A percentile compares a stretch with the other conserved stretches of the same genome.
Evolutionary conservation across 1,284 basidiomycete genomes (phyloP).

Genomic region (Prillingera fragicola): DNA sequence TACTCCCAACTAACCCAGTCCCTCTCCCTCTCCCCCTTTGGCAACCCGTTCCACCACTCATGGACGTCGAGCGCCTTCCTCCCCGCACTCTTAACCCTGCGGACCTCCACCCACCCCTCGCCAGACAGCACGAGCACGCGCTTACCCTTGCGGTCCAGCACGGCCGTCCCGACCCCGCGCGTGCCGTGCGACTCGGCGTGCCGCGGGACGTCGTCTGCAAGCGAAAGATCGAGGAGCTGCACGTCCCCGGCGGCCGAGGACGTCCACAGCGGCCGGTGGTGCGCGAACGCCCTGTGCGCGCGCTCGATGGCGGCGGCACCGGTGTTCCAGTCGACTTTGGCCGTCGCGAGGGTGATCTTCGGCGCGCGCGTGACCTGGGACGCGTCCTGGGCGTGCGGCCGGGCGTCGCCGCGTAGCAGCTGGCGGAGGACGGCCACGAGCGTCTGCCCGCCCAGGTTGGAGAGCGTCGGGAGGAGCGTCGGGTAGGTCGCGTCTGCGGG

Average conservation of each 20-base stretch:
- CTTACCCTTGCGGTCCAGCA: constrained; percentile 52
- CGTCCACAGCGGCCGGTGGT: constrained; percentile 57
- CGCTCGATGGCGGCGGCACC: constrained; percentile 54
- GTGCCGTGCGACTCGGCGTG: background rate
- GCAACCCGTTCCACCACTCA: constrained; percentile 61
- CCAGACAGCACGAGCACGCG: constrained; percentile 53
- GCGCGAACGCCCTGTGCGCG: constrained; percentile 63
- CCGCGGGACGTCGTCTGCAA: too few species aligned
- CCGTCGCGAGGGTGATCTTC: constrained; percentile 56
- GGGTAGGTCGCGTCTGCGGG: constrained; percentile 53
- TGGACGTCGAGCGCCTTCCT: constrained; percentile 51
- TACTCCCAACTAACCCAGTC: constrained; percentile 14
- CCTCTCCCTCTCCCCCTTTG: constrained; percentile 15
- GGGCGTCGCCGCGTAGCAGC: constrained; percentile 56
- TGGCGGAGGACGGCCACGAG: constrained; percentile 65
- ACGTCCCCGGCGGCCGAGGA: constrained; percentile 10
- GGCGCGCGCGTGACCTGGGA: constrained; percentile 55
- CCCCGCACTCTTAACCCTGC: constrained; percentile 57
- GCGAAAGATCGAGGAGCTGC: constrained; percentile 13
- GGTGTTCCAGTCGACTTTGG: constrained; percentile 59
- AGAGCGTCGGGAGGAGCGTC: constrained; percentile 59
- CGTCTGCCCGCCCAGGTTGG: constrained; percentile 60
- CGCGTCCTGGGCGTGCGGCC: constrained; percentile 51
- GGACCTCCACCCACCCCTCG: constrained; percentile 53
- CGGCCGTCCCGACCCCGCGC: constrained; percentile 13